A percentile compares a stretch with the other conserved stretches of the same genome.
phyloP scores from a whole-genome alignment of 345 rosid genomes.

The Ceriops tagal region DNA sequence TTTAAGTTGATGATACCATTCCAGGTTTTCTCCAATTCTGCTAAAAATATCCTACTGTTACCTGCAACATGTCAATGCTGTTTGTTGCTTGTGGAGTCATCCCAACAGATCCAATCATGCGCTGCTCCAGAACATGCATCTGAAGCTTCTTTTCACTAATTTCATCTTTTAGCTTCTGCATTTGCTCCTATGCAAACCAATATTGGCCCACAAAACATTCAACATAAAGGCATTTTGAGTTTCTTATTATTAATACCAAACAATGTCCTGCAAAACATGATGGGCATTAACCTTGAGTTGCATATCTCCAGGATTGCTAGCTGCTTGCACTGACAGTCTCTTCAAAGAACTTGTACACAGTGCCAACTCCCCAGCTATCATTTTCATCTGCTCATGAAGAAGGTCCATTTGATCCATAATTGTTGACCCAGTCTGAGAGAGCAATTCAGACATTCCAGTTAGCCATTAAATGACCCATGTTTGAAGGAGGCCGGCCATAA shows the following conservation, averaged over 20 bases:
- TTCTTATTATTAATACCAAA: not conserved
- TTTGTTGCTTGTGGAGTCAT: conserved; percentile 35
- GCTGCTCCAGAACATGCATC: conserved; percentile 51
- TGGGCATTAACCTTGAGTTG: conserved; percentile 37
- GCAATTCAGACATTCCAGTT: conserved; percentile 16
- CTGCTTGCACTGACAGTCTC: conserved; percentile 54
- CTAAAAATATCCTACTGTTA: conserved; percentile 10
- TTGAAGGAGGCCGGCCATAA: not conserved
- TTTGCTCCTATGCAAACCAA: conserved; percentile 42
- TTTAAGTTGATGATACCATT: not conserved
- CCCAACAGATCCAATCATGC: conserved; percentile 57
- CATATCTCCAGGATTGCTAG: conserved; percentile 43
- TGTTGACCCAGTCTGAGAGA: conserved; percentile 48
- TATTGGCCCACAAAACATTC: conserved; percentile 10
- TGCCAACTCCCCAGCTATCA: conserved; percentile 74
- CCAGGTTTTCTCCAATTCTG: not conserved
- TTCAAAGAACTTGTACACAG: conserved; percentile 59
- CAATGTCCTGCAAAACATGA: not conserved
- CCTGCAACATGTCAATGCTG: conserved; percentile 48
- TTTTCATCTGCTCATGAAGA: conserved; percentile 66
- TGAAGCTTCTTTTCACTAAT: conserved; percentile 62
- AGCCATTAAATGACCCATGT: conserved; percentile 8
- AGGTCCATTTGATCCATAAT: conserved; percentile 73
- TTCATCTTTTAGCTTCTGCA: conserved; percentile 54
- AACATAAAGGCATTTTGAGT: not conserved